phyloP scores from a whole-genome alignment of 2,329 filamentous ascomycete genomes.

The Cryphonectria naterciae region DNA sequence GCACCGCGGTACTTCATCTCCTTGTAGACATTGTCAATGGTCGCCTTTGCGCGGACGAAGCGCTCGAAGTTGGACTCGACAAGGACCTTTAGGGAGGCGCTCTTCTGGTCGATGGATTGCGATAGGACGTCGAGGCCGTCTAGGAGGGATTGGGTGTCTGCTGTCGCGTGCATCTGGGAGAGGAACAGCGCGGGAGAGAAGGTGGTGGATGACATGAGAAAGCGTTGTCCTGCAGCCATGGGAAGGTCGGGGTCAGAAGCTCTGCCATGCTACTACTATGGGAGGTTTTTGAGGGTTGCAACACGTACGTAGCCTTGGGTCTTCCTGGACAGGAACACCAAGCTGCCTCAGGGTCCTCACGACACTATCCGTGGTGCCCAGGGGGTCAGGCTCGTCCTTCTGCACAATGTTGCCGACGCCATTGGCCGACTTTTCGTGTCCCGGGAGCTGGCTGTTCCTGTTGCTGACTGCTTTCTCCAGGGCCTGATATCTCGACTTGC shows the following conservation, averaged over 20 bases:
- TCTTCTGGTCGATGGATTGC: conserved; percentile 95
- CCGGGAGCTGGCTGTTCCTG: conserved; percentile 66
- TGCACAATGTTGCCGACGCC: conserved; percentile 79
- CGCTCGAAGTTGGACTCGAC: conserved; percentile 98
- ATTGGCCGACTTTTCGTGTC: conserved; percentile 66
- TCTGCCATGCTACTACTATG: not conserved
- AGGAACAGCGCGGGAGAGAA: conserved; percentile 93
- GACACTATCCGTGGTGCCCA: conserved; percentile 88
- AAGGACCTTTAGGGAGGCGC: conserved; percentile 90
- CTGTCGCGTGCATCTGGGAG: conserved; percentile 85
- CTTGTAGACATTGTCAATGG: conserved; percentile 97
- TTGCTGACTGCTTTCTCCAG: conserved; percentile 76
- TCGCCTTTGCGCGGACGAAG: conserved; percentile 95
- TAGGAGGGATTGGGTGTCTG: conserved; percentile 80
- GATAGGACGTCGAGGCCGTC: conserved; percentile 84
- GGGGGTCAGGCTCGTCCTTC: conserved; percentile 88
- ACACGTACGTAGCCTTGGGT: conserved; percentile 76
- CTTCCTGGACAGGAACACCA: conserved; percentile 83
- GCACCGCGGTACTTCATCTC: conserved; percentile 84
- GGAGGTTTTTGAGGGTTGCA: conserved; percentile 33
- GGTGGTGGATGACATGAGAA: conserved; percentile 91
- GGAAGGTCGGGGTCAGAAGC: conserved; percentile 27
- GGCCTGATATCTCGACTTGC: conserved; percentile 82
- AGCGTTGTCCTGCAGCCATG: conserved; percentile 72
- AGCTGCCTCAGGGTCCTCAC: conserved; percentile 76